Percentiles rank a stretch among this genome's conserved stretches.
phyloP scores from a whole-genome alignment of 306 rosid genomes.

The Lathyrus tuberosus region DNA sequence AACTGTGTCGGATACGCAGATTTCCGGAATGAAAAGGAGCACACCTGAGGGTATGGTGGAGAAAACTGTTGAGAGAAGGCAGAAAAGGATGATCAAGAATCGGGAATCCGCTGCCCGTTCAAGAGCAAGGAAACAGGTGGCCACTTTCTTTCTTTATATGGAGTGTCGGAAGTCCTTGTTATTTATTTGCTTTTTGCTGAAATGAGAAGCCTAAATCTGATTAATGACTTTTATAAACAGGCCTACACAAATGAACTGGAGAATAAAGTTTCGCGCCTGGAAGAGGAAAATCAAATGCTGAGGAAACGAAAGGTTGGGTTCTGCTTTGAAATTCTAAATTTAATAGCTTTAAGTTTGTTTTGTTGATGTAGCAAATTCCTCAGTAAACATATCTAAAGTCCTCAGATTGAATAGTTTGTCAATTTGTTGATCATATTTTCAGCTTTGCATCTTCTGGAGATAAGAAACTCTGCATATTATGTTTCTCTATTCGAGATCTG shows the following conservation, averaged over 20 bases:
- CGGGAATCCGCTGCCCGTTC: constrained; percentile 99
- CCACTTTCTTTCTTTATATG: constrained; percentile 21
- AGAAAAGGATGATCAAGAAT: constrained; percentile 96
- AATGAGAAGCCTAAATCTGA: neutral
- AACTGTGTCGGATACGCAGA: constrained; percentile 67
- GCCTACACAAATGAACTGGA: constrained; percentile 97
- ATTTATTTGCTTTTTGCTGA: constrained; percentile 8
- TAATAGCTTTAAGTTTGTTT: constrained; percentile 22
- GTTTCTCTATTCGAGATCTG: constrained; percentile 4
- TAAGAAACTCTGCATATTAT: constrained; percentile 25
- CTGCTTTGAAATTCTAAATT: constrained; percentile 37
- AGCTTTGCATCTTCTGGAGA: neutral
- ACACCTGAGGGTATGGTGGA: constrained; percentile 70
- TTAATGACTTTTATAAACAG: constrained; percentile 47
- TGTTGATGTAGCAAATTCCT: constrained; percentile 6
- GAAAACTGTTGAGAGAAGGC: constrained; percentile 94
- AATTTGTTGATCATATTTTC: constrained; percentile 8
- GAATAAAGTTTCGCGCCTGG: constrained; percentile 84
- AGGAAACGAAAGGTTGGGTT: constrained; percentile 80
- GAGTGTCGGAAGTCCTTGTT: neutral
- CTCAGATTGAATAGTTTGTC: constrained; percentile 8
- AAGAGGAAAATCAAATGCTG: constrained; percentile 94
- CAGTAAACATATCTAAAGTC: constrained; percentile 23
- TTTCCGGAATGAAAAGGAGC: constrained; percentile 80
- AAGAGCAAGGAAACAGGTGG: constrained; percentile 97